Conservation (phyloP, 352 stramenopile genomes). For the Lagenidium giganteum region DNA sequence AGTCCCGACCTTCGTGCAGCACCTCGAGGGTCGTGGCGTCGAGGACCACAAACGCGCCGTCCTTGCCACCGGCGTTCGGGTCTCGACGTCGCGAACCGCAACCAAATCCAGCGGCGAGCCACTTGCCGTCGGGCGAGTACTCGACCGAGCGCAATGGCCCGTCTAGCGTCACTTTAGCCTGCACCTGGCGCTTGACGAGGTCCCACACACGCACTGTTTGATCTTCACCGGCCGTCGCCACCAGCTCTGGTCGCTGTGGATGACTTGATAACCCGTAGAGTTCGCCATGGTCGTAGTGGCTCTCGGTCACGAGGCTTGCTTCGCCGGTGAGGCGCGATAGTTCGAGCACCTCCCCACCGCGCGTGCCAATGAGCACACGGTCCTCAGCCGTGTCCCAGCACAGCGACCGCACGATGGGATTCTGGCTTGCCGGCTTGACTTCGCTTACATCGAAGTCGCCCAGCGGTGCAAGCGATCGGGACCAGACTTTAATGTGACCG, state of each 20-base stretch:
- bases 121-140: slow-evolving; percentile 52
- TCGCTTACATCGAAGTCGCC: slow-evolving; percentile 47
- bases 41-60: slow-evolving; percentile 33
- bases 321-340: slow-evolving; percentile 44
- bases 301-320: slow-evolving; percentile 44
- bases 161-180: slow-evolving; percentile 42
- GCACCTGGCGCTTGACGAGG: slow-evolving; percentile 33
- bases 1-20: slow-evolving; percentile 86
- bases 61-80: slow-evolving; percentile 8
- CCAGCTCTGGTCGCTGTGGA: slow-evolving; percentile 29
- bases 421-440: slow-evolving; percentile 32
- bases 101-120: slow-evolving; percentile 48
- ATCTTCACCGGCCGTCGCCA: slow-evolving; percentile 49
- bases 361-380: slow-evolving; percentile 47
- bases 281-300: slow-evolving; percentile 33
- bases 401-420: slow-evolving; percentile 36
- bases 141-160: slow-evolving; percentile 36
- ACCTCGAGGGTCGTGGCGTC: slow-evolving; percentile 72
- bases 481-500: slow-evolving; percentile 58
- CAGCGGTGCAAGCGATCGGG: slow-evolving; percentile 25
- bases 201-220: slow-evolving; percentile 52
- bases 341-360: slow-evolving; percentile 45
- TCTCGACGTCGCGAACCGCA: slow-evolving; percentile 13
- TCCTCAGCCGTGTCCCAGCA: slow-evolving; percentile 55
- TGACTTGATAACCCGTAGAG: slow-evolving; percentile 39